phyloP scores from a whole-genome alignment of 495 filamentous ascomycete genomes.

The Lepraria neglecta region DNA sequence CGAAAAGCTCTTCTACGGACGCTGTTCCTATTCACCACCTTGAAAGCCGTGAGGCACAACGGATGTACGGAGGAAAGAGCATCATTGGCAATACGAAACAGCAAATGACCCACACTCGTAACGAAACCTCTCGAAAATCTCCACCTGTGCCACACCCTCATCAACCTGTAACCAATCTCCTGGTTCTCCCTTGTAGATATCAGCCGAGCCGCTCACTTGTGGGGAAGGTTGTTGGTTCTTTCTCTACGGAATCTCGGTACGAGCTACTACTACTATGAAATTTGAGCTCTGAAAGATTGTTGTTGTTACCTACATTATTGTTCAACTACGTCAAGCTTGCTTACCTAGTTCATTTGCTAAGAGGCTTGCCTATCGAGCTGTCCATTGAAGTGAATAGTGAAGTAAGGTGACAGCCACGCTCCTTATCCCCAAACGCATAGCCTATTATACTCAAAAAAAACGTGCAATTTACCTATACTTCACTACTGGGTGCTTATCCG shows the following conservation, averaged over 20 bases:
- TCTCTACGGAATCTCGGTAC: background rate
- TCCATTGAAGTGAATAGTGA: background rate
- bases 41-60: background rate
- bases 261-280: background rate
- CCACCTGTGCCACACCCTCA: background rate
- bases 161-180: background rate
- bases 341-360: background rate
- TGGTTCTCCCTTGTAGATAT: background rate
- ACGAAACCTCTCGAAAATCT: conserved; percentile 1
- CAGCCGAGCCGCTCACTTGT: background rate
- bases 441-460: background rate
- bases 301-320: background rate
- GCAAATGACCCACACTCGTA: background rate
- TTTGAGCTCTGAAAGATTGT: background rate
- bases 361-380: background rate
- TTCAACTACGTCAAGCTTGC: background rate
- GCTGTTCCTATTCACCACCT: background rate
- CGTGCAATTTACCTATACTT: background rate
- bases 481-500: background rate
- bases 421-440: background rate
- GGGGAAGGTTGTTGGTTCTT: background rate
- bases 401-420: background rate
- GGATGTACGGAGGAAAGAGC: background rate
- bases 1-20: background rate
- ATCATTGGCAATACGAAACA: background rate